phyloP scores from a whole-genome alignment of 176 grass and related monocot species.

The Neostapfia colusana region DNA sequence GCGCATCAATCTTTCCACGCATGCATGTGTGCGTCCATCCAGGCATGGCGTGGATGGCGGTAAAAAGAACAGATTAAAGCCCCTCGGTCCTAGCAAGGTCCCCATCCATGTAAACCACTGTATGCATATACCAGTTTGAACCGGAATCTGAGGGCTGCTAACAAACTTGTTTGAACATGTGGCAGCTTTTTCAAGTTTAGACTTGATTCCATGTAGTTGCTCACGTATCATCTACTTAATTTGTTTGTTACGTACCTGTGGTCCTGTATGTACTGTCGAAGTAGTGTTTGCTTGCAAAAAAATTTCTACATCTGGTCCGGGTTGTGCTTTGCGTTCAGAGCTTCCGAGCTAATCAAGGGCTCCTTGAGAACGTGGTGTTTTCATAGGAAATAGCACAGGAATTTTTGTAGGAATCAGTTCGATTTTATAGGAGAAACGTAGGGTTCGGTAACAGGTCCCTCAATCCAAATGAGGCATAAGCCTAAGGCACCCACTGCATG shows the following conservation, averaged over 20 bases:
- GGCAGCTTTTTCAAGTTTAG: background rate
- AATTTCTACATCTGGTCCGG: slow-evolving; percentile 4
- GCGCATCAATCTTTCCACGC: slow-evolving; percentile 25
- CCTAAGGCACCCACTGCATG: slow-evolving; percentile 32
- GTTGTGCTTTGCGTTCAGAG: background rate
- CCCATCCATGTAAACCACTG: background rate
- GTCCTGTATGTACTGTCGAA: background rate
- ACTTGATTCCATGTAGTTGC: background rate
- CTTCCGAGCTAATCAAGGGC: slow-evolving; percentile 30
- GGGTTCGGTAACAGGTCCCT: no score
- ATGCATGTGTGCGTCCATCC: background rate
- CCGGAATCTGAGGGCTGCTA: background rate
- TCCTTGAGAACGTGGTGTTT: no score
- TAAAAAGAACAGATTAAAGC: background rate
- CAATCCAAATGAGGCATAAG: no score
- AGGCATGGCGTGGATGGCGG: background rate
- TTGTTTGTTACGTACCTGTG: background rate
- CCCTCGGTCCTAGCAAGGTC: background rate
- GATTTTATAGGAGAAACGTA: no score
- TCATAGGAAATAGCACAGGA: no score
- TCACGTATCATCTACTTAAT: no score
- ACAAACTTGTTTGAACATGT: background rate
- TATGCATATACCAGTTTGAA: background rate
- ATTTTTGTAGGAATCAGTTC: no score
- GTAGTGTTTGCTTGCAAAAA: background rate